Evolutionary conservation across 352 stramenopile genomes (phyloP).

Genomic region (Globisporangium polare): DNA sequence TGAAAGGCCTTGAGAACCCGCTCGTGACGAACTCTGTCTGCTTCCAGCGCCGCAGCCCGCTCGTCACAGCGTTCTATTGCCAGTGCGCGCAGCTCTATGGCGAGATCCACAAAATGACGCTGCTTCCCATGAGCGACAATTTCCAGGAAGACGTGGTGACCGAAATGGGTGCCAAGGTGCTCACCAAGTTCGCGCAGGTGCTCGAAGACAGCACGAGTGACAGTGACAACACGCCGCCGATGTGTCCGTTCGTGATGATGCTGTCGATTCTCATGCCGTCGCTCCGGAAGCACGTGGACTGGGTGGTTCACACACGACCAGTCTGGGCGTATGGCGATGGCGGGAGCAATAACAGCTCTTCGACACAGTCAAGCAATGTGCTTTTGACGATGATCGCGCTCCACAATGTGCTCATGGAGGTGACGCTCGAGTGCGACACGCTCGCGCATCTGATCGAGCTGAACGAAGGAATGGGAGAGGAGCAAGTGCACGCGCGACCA

Average conservation of each 20-base stretch:
- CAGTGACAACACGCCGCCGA: neutral
- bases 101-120: constrained; percentile 33
- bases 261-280: constrained; percentile 51
- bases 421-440: constrained; percentile 23
- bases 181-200: constrained; percentile 19
- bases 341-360: neutral
- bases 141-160: constrained; percentile 35
- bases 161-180: constrained; percentile 25
- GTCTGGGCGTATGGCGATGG: constrained; percentile 24
- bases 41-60: constrained; percentile 15
- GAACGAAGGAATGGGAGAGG: constrained; percentile 35
- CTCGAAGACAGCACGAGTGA: constrained; percentile 18
- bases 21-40: constrained; percentile 13
- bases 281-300: constrained; percentile 56
- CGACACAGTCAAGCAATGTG: neutral
- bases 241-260: constrained; percentile 61
- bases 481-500: constrained; percentile 11
- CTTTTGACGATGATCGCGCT: constrained; percentile 37
- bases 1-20: constrained; percentile 11
- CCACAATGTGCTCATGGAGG: constrained; percentile 36
- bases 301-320: constrained; percentile 31
- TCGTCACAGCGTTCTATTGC: constrained; percentile 35
- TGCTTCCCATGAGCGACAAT: constrained; percentile 11
- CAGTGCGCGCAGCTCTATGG: constrained; percentile 34
- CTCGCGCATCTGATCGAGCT: constrained; percentile 41